These are phyloP conservation scores for Lentinula sp. DNA, from an alignment of 768 basidiomycete species.

Conservation along the genomic window DNA sequence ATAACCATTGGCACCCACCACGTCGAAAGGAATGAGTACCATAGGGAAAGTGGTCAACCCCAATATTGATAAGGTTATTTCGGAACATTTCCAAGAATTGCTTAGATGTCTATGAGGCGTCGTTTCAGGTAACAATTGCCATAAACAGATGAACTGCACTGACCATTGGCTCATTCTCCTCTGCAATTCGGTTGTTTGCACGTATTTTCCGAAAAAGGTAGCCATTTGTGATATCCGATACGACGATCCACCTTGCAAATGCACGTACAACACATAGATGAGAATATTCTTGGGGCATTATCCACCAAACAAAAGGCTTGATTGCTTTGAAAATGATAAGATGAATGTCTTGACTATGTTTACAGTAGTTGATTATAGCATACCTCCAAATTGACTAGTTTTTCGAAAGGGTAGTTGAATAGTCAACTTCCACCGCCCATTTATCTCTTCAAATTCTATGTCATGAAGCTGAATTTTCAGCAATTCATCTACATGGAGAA, in stretches of 20 bases:
- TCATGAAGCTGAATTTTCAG: slow-evolving; percentile 12
- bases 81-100: slow-evolving; percentile 10
- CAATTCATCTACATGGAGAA: slow-evolving; percentile 13
- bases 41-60: too few species aligned
- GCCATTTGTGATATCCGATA: slow-evolving; percentile 2
- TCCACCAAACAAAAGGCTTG: slow-evolving; percentile 11
- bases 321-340: slow-evolving; percentile 5
- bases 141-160: background rate
- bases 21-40: too few species aligned
- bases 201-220: slow-evolving; percentile 9
- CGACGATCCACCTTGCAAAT: slow-evolving; percentile 9
- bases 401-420: too few species aligned
- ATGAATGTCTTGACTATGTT: too few species aligned
- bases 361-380: too few species aligned
- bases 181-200: slow-evolving; percentile 5
- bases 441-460: background rate
- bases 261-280: slow-evolving; percentile 14
- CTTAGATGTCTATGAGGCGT: slow-evolving; percentile 12
- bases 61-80: too few species aligned
- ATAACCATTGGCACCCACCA: too few species aligned
- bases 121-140: background rate
- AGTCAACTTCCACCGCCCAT: too few species aligned
- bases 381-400: too few species aligned
- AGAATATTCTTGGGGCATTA: background rate
- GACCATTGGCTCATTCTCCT: slow-evolving; percentile 9